Base-by-base conservation (phyloP, 441 rosid species). In the Eruca vesicaria region DNA sequence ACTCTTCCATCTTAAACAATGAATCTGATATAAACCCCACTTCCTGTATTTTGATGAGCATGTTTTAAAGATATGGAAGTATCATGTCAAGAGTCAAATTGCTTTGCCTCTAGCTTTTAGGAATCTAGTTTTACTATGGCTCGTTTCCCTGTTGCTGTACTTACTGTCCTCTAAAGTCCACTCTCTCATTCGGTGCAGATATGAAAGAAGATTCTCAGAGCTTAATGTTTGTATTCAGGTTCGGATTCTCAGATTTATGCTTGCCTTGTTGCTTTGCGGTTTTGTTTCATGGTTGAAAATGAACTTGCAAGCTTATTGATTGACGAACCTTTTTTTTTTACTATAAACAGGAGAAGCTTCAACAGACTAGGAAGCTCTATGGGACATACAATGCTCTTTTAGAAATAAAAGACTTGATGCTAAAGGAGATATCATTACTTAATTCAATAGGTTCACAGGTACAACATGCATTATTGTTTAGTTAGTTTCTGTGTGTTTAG, bases 351-450 rank as follows among this genome's bases (percentile, higher is more conserved):
- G 92, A 90, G 68, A 92, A 88, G 69, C 93, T 86, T 85, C 77
- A 80, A 78, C 90, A 88, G 76, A 92, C 99, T 57, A 82, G 85
- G 71, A 90, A 90, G 82, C 86, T 81, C 70, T 92, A 86, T 80
- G 93, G 90, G 41, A 90, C 98, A 21, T 92, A 86, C 77, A 87
- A 88, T 79, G 88, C 96, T 36, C 94, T 94, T 78, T 71, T 89
- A 83, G 97, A 89, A 78, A 89, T 85, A 68, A 94, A 94, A 79
- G 97, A 92, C 50, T 76, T 89, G 82, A 90, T 90, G 97, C 86
- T 88, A 36, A 94, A 94, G 78, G 96, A 94, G 82, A 89, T 83
- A 28, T 89, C 96, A 9, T 84, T 94, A 71, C 70, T 90, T 71
- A 87, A 88, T 77, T 94, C 94, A 20, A 84, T 92, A 66, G 86